Conservation (phyloP, 75 land plant genomes). For the Pinus albicaulis region DNA sequence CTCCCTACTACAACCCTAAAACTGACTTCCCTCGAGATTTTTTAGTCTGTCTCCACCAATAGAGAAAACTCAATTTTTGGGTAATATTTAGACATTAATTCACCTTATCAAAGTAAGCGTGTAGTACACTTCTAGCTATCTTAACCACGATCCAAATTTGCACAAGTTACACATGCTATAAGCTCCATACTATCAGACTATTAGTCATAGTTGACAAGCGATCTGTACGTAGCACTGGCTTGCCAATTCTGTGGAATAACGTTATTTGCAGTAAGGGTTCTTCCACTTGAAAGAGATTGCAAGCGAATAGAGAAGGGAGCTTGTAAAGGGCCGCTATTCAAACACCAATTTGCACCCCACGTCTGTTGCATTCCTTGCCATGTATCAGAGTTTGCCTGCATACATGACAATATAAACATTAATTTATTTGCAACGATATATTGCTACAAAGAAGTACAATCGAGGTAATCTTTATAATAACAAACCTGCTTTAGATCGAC, state of each 20-base stretch:
- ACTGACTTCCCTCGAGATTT: too few species aligned
- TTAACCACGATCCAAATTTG: too few species aligned
- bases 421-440: background rate
- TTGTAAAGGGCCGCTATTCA: constrained; percentile 21
- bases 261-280: constrained; percentile 25
- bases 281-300: constrained; percentile 17
- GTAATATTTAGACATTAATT: too few species aligned
- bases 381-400: background rate
- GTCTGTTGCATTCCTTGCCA: constrained; percentile 40
- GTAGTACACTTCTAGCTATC: too few species aligned
- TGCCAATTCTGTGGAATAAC: constrained; percentile 57
- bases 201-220: constrained; percentile 27
- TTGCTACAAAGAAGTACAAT: background rate
- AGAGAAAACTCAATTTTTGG: too few species aligned
- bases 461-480: background rate
- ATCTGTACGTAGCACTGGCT: constrained; percentile 25
- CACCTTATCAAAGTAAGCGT: too few species aligned
- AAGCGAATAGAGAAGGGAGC: constrained; percentile 49
- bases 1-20: too few species aligned
- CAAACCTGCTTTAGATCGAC: constrained; percentile 37
- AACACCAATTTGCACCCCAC: constrained; percentile 61
- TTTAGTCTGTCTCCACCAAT: too few species aligned
- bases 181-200: too few species aligned
- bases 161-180: too few species aligned
- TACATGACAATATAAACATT: background rate